These are phyloP conservation scores for Entomortierella chlamydospora DNA, from an alignment of 192 early-diverging fungal genomes.

Conservation along the genomic window DNA sequence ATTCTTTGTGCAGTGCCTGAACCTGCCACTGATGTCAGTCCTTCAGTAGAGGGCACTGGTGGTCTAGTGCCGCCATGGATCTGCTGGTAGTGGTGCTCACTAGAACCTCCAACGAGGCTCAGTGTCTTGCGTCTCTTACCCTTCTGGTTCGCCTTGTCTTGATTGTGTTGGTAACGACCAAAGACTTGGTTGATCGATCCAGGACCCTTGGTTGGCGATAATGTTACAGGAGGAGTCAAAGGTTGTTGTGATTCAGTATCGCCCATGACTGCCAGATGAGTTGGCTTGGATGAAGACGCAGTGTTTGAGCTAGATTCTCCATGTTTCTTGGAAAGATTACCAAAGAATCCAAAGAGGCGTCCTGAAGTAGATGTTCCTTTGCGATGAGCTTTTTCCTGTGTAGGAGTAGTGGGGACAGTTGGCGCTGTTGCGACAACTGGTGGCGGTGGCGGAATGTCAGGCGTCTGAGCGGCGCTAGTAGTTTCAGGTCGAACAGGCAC, in stretches of 20 bases:
- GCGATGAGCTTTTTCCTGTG: conserved; percentile 22
- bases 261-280: conserved; percentile 18
- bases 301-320: conserved; percentile 28
- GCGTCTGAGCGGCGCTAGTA: not conserved
- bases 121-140: conserved; percentile 51
- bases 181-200: conserved; percentile 46
- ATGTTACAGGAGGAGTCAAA: not conserved
- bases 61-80: conserved; percentile 42
- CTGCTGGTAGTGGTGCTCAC: conserved; percentile 43
- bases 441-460: conserved; percentile 17
- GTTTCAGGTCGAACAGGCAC: conserved; percentile 28
- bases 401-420: not conserved
- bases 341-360: conserved; percentile 50
- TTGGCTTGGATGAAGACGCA: conserved; percentile 29
- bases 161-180: conserved; percentile 17
- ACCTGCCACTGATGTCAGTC: conserved; percentile 12
- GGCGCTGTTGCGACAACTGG: not conserved
- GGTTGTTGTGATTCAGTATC: conserved; percentile 4
- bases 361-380: conserved; percentile 43
- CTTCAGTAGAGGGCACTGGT: conserved; percentile 29
- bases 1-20: conserved; percentile 69
- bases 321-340: conserved; percentile 48
- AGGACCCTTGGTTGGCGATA: conserved; percentile 26
- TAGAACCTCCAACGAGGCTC: conserved; percentile 40
- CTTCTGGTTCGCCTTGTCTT: conserved; percentile 16